These are phyloP conservation scores for Cymbopogon flexuosus DNA, from an alignment of 202 grass and related monocot species.

Conservation along the genomic window DNA sequence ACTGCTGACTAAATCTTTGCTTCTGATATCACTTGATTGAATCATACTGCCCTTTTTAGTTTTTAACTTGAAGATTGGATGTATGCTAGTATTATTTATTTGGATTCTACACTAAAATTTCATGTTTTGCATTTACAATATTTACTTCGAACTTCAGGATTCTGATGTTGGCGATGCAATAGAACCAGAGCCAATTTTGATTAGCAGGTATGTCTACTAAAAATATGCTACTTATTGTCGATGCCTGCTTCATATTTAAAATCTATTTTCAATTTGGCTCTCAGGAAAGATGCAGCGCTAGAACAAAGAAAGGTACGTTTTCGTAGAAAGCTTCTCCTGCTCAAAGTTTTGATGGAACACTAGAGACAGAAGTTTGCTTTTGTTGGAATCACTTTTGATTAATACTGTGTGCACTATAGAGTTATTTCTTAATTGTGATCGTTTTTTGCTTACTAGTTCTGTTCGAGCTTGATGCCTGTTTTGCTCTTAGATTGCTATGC, in stretches of 20 bases:
- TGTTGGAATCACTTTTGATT: conserved; percentile 23
- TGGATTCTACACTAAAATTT: neutral
- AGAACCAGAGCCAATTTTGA: conserved; percentile 44
- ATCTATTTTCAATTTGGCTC: conserved; percentile 38
- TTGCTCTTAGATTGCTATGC: conserved; percentile 47
- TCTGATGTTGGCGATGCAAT: conserved; percentile 41
- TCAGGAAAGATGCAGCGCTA: conserved; percentile 66
- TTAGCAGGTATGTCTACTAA: conserved; percentile 48
- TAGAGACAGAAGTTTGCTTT: conserved; percentile 15
- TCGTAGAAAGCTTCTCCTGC: conserved; percentile 30
- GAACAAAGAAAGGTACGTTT: conserved; percentile 62
- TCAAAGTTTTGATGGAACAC: conserved; percentile 20
- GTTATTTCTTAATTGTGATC: neutral
- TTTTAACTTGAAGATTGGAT: neutral
- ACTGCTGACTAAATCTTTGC: conserved; percentile 7
- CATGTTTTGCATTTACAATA: neutral
- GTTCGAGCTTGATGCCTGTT: conserved; percentile 27
- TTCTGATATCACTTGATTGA: conserved; percentile 31
- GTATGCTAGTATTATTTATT: neutral
- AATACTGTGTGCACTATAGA: neutral
- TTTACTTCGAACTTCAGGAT: conserved; percentile 39
- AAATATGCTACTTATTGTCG: conserved; percentile 13
- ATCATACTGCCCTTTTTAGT: neutral
- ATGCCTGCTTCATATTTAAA: conserved; percentile 17
- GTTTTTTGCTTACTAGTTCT: conserved; percentile 24